Evolutionary conservation across 2,329 filamentous ascomycete genomes (phyloP), one percentile per base, ranked within the genome.

Genomic region (Penicillium sp.): DNA sequence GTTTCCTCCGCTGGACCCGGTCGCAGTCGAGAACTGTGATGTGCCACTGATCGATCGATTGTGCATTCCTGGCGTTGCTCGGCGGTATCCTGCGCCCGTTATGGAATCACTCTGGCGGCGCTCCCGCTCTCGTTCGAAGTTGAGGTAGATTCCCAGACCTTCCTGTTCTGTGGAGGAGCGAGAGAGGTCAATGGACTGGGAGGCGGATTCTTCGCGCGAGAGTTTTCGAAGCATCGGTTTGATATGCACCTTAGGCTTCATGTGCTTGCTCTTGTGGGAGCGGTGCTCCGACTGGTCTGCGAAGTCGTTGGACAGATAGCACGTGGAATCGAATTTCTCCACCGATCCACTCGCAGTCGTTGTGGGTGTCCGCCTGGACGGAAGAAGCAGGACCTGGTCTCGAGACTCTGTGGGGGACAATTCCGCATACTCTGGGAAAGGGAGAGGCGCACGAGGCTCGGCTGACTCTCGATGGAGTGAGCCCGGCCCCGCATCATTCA

Each of bases 201-300:
- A 68, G 29, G 69, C 65, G 49, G 71, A 67, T 55, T 76, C 76
- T 50, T 75, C 71, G 39, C 69, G 68, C 18, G 76, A 75, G 52
- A 76, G 67, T 60, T 78, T 80, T 44, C 76, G 73, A 45, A 79
- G 66, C 50, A 80, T 75, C 3, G 79, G 77, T 61, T 80, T 81
- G 62, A 79, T 74, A 61, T 77, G 78, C 4, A 60, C 57, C 42
- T 67, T 67, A 25, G 61, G 49, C 43, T 62, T 66, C 1, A 53
- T 39, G 8, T 52, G 47, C 36, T 58, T 56, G 43, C 46, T 47
- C 48, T 53, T 60, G 29, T 55, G 49, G n/a, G 56, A 49, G 39
- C 56, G 54, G 45, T 53, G 47, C 34, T 53, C 50, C 27, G 54
- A 47, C 9, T 45, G 35, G 4, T 61, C 55, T 9, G 51, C 48